Conservation (phyloP, 306 rosid species). For the Casuarina cunninghamiana region DNA sequence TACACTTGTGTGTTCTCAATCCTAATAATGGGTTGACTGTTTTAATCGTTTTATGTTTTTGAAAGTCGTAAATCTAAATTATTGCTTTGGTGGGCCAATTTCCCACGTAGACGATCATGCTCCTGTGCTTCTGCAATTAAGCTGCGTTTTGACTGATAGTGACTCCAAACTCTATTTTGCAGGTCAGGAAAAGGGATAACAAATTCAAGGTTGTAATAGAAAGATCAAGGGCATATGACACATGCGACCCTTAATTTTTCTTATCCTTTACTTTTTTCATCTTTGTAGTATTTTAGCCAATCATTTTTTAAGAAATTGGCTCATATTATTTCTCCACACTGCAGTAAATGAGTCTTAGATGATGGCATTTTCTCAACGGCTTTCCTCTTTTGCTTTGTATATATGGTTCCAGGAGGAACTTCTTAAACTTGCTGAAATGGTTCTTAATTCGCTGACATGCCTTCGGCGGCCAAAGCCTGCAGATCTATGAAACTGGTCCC, state of each 20-base stretch:
- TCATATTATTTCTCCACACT: neutral
- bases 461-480: neutral
- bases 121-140: constrained; percentile 21
- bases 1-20: neutral
- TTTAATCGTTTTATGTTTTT: neutral
- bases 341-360: neutral
- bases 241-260: constrained; percentile 34
- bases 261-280: neutral
- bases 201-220: constrained; percentile 53
- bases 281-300: neutral
- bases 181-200: constrained; percentile 64
- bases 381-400: neutral
- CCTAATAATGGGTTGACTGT: neutral
- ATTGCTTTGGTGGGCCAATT: neutral
- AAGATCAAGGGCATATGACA: constrained; percentile 62
- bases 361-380: neutral
- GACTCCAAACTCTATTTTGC: constrained; percentile 28
- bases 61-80: neutral
- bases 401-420: neutral
- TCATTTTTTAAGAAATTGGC: neutral
- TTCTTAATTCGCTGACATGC: neutral
- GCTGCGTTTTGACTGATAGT: constrained; percentile 18
- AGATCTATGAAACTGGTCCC: neutral
- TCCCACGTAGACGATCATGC: neutral
- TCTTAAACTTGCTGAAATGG: no score